phyloP scores from a whole-genome alignment of 352 stramenopile species.

The Globisporangium viniferum region DNA sequence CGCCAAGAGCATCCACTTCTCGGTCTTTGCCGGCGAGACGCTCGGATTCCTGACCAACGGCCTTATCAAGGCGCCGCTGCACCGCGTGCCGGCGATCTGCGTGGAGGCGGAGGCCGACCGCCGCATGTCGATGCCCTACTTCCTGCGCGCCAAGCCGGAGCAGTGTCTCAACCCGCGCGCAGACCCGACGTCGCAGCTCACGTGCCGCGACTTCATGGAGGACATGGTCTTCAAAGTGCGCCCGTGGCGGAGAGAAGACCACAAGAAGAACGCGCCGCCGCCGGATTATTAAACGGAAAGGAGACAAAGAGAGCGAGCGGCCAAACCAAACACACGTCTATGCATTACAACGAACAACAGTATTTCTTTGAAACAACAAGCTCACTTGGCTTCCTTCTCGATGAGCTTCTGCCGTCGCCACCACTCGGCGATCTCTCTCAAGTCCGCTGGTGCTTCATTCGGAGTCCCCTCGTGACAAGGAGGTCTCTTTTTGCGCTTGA shows the following conservation, averaged over 20 bases:
- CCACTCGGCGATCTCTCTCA: constrained; percentile 52
- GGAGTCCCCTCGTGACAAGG: neutral
- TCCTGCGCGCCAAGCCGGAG: constrained; percentile 56
- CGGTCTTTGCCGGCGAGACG: constrained; percentile 79
- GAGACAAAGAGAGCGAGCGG: too few relatives aligned
- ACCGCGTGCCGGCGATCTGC: constrained; percentile 71
- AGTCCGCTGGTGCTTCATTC: constrained; percentile 14
- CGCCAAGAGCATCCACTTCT: constrained; percentile 60
- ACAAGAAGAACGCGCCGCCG: constrained; percentile 32
- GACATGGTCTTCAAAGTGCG: constrained; percentile 77
- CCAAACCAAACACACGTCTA: neutral
- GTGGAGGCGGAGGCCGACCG: constrained; percentile 53
- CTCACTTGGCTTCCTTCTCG: neutral
- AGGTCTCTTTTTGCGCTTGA: constrained; percentile 17
- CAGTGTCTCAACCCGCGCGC: constrained; percentile 58
- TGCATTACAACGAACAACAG: neutral
- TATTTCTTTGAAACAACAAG: neutral
- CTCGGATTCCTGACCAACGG: constrained; percentile 73
- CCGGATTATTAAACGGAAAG: constrained; percentile 46
- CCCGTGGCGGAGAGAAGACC: constrained; percentile 58
- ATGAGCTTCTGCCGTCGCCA: constrained; percentile 30
- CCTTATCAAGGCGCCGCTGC: constrained; percentile 62
- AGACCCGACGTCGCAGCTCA: constrained; percentile 34
- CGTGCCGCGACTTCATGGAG: constrained; percentile 82
- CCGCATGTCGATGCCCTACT: constrained; percentile 88